Conservation (phyloP, 2,329 filamentous ascomycete species). For the Dactylonectria estremocensis region DNA sequence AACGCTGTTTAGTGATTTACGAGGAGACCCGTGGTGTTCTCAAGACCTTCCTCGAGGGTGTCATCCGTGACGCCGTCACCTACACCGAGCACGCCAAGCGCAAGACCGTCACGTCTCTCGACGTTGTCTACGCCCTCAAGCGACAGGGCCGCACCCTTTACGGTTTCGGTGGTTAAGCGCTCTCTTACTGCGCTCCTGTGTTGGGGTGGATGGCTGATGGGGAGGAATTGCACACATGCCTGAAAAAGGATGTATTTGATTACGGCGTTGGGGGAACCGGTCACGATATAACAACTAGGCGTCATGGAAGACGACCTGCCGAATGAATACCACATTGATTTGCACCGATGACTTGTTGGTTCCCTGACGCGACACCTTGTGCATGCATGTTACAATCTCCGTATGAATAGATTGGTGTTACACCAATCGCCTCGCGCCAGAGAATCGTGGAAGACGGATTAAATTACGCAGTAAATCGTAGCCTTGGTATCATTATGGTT, state of each 20-base stretch:
- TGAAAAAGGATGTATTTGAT: constrained; percentile 47
- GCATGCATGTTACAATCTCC: neutral
- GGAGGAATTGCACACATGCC: constrained; percentile 36
- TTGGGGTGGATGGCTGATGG: constrained; percentile 34
- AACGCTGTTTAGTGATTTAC: constrained; percentile 73
- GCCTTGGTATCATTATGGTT: constrained; percentile 43
- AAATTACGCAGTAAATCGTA: constrained; percentile 29
- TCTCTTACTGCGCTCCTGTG: constrained; percentile 14
- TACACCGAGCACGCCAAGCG: constrained; percentile 87
- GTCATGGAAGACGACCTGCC: constrained; percentile 54
- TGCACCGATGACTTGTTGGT: constrained; percentile 30
- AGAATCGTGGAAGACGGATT: neutral
- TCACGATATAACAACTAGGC: constrained; percentile 52
- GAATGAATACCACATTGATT: constrained; percentile 50
- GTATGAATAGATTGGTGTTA: neutral
- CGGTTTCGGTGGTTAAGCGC: constrained; percentile 87
- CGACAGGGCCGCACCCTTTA: constrained; percentile 84
- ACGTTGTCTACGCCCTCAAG: constrained; percentile 79
- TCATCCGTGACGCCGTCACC: constrained; percentile 83
- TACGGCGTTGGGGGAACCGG: constrained; percentile 52
- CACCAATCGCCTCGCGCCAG: too few relatives aligned
- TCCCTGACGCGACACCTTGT: constrained; percentile 11
- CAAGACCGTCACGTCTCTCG: constrained; percentile 82
- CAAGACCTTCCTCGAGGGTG: constrained; percentile 84
- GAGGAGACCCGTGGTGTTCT: constrained; percentile 84